Base-by-base conservation (phyloP, 352 stramenopile species). In the Phytophthora nicotianae region DNA sequence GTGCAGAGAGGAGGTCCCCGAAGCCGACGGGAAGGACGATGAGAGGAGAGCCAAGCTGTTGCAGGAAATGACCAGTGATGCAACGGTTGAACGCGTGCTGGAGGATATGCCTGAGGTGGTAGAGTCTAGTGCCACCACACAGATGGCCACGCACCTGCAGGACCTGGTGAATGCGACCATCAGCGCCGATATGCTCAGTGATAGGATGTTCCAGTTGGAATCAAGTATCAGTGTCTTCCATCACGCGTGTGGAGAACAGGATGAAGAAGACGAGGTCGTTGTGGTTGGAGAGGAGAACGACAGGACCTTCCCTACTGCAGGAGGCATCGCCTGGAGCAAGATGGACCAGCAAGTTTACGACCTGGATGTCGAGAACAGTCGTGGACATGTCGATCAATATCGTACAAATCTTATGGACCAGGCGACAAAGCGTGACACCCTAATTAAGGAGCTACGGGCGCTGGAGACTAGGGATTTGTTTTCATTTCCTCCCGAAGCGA, bases 121-220 rank as follows among this genome's bases (percentile, higher is more conserved):
- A 24, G 86, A 93, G 59, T 88, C 83, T 11, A 50, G 69, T 20
- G 59, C 66, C 7, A 93, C 86, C 1, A 49, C 55, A 13, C 61
- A 68, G 32, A 67, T 85, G 52, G 58, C 72, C 19, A 62, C 73
- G 26, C 71, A 73, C 23, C 61, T 95, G 21, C 84, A 95, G 65
- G 74, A 90, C 26, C 70, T 95, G 1, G 86, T 91, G 27, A 92
- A 79, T 47, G 83, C 83, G 17, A 91, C 84, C 6, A 93, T 95
- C 54, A 93, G 81, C 26, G 81, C 86, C 0, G 86, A 95, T 46
- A 74, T 95, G 66, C 69, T 95, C 27, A 95, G 86, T 70, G 86
- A 95, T 61, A 83, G 86, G 51, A 93, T 95, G 84, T 95, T 95
- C 65, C 86, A 95, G 71, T 74, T 95, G 50, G 75, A 93, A 63